Base-by-base conservation (phyloP, 108 stramenopile genomes). In the Pelagomonas calceolata region DNA sequence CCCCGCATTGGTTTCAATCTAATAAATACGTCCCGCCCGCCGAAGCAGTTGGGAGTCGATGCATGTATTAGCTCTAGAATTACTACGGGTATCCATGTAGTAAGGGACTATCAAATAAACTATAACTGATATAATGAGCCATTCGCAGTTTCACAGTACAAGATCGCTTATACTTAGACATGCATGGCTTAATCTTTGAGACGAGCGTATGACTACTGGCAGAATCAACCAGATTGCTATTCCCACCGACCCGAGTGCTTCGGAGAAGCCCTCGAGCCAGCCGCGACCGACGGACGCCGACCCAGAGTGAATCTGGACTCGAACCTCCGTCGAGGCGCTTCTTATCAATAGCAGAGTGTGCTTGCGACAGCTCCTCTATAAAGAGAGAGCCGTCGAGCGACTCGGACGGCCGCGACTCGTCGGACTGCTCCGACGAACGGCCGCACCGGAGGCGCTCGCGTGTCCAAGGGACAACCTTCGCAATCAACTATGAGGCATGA, bases 61-160 rank as follows among this genome's bases (percentile, higher is more conserved):
- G 93, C 91, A 89, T 90, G 90, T 92, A 91, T 92, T 94, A 94
- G 90, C 91, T 94, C 90, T 91, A 92, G 91, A 92, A 91, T 92
- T 93, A 92, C 92, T 90, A 92, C 92, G 87, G 92, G 85, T 93
- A 94, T 94, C 93, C 94, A 93, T 90, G 88, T 93, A 93, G 89
- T 88, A 91, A 92, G 89, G 90, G 89, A 94, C 87, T 91, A 91
- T 94, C 94, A 94, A 95, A 94, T 88, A 91, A 94, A 94, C 87
- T 87, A 94, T 90, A 90, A 95, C 94, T 97, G 95, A 94, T 97
- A 93, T 97, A 97, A 97, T 97, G 95, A 97, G 95, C 83, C 85
- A 84, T 84, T 85, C 85, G 85, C 85, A 84, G 85, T 84, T 84
- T 86, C 85, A 83, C 81, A 64, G 79, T 84, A 86, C 46, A 86